Evolutionary conservation across 2,329 filamentous ascomycete species (phyloP).

Genomic region (Fusarium hostae): DNA sequence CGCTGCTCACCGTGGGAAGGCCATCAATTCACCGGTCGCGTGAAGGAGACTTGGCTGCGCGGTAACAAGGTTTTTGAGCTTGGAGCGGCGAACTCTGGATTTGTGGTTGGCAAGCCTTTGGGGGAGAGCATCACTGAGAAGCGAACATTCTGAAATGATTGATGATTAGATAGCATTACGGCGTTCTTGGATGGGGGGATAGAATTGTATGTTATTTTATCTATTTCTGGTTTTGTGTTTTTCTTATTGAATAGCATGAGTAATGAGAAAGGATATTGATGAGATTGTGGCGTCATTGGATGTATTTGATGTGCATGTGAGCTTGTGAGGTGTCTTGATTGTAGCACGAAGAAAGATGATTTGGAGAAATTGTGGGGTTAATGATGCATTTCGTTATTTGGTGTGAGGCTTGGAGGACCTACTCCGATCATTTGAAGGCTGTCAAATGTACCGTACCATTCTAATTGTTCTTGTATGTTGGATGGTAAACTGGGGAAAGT

Average conservation of each 20-base stretch:
- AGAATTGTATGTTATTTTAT: background rate
- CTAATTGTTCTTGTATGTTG: no score
- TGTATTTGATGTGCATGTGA: conserved; percentile 12
- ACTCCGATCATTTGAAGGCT: background rate
- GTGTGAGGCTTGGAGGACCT: conserved; percentile 23
- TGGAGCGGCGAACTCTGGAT: conserved; percentile 63
- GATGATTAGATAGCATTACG: conserved; percentile 14
- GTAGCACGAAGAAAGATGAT: conserved; percentile 16
- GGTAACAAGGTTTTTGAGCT: conserved; percentile 79
- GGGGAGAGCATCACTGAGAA: conserved; percentile 71
- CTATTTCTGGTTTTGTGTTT: background rate
- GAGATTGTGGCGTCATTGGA: conserved; percentile 31
- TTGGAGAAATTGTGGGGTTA: conserved; percentile 34
- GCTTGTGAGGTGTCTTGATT: conserved; percentile 1
- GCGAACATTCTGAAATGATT: conserved; percentile 48
- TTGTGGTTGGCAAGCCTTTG: conserved; percentile 59
- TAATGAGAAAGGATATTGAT: conserved; percentile 24
- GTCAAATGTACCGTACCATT: no score
- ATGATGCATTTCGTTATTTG: conserved; percentile 5
- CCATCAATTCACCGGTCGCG: conserved; percentile 79
- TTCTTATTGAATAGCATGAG: conserved; percentile 2
- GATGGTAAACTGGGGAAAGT: no score
- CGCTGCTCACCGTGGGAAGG: conserved; percentile 92
- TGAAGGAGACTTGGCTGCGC: conserved; percentile 86
- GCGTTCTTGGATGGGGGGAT: conserved; percentile 3